Conservation (phyloP, 2,329 filamentous ascomycete genomes). For the Aspergillus chevalieri region DNA sequence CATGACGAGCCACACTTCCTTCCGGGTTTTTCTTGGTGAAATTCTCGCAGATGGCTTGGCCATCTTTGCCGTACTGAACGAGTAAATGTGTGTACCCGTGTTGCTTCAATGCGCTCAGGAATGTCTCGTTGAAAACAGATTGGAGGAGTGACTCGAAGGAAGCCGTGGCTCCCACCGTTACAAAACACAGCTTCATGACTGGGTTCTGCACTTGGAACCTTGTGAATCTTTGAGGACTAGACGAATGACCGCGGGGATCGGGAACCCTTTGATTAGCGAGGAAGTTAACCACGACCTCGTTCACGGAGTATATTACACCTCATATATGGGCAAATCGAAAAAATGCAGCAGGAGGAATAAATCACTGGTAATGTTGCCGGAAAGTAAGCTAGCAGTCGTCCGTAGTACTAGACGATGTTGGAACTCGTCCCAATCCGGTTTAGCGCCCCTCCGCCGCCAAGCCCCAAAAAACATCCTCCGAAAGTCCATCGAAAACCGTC, state of each 20-base stretch:
- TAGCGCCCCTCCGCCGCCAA: slow-evolving; percentile 16
- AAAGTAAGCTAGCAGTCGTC: neutral
- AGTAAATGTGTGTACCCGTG: slow-evolving; percentile 64
- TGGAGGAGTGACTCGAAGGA: slow-evolving; percentile 68
- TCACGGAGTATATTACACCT: neutral
- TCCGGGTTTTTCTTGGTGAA: slow-evolving; percentile 21
- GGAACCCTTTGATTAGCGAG: neutral
- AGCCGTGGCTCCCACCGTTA: slow-evolving; percentile 89
- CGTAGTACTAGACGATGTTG: neutral
- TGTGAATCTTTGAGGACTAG: neutral
- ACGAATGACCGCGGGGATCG: slow-evolving; percentile 2
- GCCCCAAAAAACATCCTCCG: slow-evolving; percentile 15
- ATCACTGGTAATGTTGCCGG: neutral
- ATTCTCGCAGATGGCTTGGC: slow-evolving; percentile 48
- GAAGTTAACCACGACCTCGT: neutral
- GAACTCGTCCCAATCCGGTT: slow-evolving; percentile 7
- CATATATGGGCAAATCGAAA: neutral
- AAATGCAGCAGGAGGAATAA: neutral
- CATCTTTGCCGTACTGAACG: slow-evolving; percentile 73
- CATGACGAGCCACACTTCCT: slow-evolving; percentile 22
- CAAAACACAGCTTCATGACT: slow-evolving; percentile 56
- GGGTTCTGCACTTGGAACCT: slow-evolving; percentile 2
- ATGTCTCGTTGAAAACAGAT: slow-evolving; percentile 56
- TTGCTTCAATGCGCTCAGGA: slow-evolving; percentile 55
- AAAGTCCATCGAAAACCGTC: slow-evolving; percentile 10